Conservation (phyloP, 305 asterid genomes). For the Lippia alba region DNA sequence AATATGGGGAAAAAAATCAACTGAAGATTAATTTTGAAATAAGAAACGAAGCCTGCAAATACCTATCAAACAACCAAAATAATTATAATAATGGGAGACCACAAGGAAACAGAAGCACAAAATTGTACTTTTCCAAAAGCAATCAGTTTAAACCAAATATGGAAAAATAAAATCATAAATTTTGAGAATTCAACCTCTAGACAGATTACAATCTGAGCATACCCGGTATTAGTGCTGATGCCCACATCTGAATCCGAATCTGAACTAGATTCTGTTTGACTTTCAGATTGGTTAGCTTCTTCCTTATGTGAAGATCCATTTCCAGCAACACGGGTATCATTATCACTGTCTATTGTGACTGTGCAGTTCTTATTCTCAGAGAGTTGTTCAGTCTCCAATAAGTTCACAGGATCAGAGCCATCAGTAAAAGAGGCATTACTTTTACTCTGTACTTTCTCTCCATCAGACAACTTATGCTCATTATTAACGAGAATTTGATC, state of each 20-base stretch:
- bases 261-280: conserved; percentile 58
- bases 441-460: conserved; percentile 43
- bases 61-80: too few species aligned
- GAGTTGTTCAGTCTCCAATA: conserved; percentile 31
- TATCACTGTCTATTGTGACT: conserved; percentile 47
- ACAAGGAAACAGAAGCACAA: too few species aligned
- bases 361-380: too few species aligned
- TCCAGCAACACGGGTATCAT: conserved; percentile 41
- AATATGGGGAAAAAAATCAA: too few species aligned
- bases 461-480: conserved; percentile 42
- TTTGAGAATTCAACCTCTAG: too few species aligned
- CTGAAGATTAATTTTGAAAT: too few species aligned
- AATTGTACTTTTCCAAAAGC: too few species aligned
- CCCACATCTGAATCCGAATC: conserved; percentile 69
- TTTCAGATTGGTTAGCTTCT: conserved; percentile 53
- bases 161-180: too few species aligned
- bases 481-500: conserved; percentile 34
- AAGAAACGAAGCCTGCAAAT: too few species aligned
- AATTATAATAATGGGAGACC: too few species aligned
- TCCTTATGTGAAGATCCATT: conserved; percentile 46
- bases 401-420: conserved; percentile 39
- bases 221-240: conserved; percentile 55
- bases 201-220: conserved; percentile 33
- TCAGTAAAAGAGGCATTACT: conserved; percentile 38
- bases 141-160: too few species aligned